Conservation (phyloP, 108 stramenopile species). For the Skeletonema tropicum region DNA sequence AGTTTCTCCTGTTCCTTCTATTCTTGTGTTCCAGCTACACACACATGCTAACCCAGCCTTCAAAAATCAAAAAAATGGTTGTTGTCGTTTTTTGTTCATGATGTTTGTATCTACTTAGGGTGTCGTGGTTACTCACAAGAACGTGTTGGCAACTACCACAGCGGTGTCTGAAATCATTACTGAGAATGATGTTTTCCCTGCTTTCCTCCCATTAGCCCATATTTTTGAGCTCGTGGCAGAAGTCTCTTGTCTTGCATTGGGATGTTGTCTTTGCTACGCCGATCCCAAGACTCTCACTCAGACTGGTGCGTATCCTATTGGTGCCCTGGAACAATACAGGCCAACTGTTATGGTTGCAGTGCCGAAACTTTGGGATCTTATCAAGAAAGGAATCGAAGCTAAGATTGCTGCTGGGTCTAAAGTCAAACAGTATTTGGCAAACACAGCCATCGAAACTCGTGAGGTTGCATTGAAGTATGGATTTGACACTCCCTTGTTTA, state of each 20-base stretch:
- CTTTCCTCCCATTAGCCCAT: conserved; percentile 82
- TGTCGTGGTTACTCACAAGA: conserved; percentile 89
- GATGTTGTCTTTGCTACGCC: conserved; percentile 80
- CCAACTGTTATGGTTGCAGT: conserved; percentile 90
- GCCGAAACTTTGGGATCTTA: conserved; percentile 95
- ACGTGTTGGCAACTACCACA: conserved; percentile 68
- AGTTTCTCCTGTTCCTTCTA: too few species aligned
- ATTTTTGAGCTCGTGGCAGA: conserved; percentile 92
- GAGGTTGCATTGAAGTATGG: conserved; percentile 71
- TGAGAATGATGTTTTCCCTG: conserved; percentile 60
- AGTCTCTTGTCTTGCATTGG: conserved; percentile 61
- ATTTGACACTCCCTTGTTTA: conserved; percentile 88
- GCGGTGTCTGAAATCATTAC: conserved; percentile 29
- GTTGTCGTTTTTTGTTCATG: too few species aligned
- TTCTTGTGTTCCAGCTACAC: too few species aligned
- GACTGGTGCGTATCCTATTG: conserved; percentile 85
- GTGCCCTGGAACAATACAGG: conserved; percentile 81
- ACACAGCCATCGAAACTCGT: conserved; percentile 72
- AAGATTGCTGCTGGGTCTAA: conserved; percentile 74
- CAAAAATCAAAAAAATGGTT: too few species aligned
- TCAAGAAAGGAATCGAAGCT: conserved; percentile 89
- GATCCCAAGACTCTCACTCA: conserved; percentile 84
- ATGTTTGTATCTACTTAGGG: conserved; percentile 54
- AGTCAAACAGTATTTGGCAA: conserved; percentile 68
- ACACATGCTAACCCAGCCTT: too few species aligned